Conservation (phyloP, 2,329 filamentous ascomycete genomes). For the Penicillium polonicum region DNA sequence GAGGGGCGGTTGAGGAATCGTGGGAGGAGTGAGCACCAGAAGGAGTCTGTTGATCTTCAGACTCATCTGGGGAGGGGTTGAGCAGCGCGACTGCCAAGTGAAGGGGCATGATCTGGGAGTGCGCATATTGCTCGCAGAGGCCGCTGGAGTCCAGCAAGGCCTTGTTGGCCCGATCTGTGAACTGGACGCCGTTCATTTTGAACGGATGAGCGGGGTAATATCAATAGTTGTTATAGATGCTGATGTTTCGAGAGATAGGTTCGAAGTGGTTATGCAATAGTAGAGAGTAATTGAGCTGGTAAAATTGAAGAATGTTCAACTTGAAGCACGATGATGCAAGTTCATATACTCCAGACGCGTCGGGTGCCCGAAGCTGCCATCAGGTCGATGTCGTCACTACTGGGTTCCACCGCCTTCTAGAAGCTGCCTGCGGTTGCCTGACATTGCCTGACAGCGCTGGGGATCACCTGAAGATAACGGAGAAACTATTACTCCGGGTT, state of each 20-base stretch:
- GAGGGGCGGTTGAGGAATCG: slow-evolving; percentile 62
- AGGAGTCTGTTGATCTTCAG: slow-evolving; percentile 70
- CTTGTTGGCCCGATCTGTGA: slow-evolving; percentile 89
- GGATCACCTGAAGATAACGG: background rate
- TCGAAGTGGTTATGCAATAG: background rate
- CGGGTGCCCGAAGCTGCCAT: slow-evolving; percentile 17
- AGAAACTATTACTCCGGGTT: background rate
- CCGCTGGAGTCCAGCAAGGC: slow-evolving; percentile 85
- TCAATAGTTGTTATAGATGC: slow-evolving; percentile 2
- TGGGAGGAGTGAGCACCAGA: slow-evolving; percentile 62
- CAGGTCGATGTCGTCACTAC: slow-evolving; percentile 32
- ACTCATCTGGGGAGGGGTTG: slow-evolving; percentile 53
- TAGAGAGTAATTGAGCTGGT: background rate
- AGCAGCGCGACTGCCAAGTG: slow-evolving; percentile 69
- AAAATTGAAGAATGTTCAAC: background rate
- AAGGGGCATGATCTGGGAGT: slow-evolving; percentile 85
- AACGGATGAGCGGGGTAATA: slow-evolving; percentile 12
- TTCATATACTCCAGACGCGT: slow-evolving; percentile 22
- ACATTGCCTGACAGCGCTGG: background rate
- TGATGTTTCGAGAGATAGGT: background rate
- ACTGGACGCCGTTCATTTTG: slow-evolving; percentile 57
- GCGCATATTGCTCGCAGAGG: slow-evolving; percentile 83
- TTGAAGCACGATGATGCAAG: slow-evolving; percentile 12
- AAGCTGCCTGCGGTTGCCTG: slow-evolving; percentile 22
- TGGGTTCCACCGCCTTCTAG: slow-evolving; percentile 39